phyloP scores from a whole-genome alignment of 495 filamentous ascomycete species.

The Lentithecium fluviatile region DNA sequence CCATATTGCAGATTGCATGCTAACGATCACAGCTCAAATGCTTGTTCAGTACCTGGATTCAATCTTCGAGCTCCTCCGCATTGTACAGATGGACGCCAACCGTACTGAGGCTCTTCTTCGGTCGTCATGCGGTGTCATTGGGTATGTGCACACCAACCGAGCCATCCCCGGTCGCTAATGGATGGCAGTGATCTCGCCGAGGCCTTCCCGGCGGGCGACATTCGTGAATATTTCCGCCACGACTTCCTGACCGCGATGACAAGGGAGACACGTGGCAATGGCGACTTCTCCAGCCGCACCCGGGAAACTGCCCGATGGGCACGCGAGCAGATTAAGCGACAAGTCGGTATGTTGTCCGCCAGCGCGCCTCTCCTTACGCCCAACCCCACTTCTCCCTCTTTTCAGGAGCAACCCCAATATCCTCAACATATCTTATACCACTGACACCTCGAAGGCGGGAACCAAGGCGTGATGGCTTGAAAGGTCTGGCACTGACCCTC shows the following conservation, averaged over 20 bases:
- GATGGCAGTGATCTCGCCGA: conserved; percentile 80
- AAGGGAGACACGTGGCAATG: conserved; percentile 80
- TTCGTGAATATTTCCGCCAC: conserved; percentile 75
- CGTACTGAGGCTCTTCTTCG: conserved; percentile 89
- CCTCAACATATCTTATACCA: conserved; percentile 16
- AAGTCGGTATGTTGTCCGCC: conserved; percentile 54
- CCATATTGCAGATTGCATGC: conserved; percentile 36
- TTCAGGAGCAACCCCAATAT: not conserved
- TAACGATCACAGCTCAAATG: conserved; percentile 53
- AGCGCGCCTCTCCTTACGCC: conserved; percentile 7
- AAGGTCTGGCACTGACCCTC: not conserved
- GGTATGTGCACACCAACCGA: conserved; percentile 56
- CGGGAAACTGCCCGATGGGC: conserved; percentile 96
- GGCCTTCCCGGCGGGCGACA: conserved; percentile 87
- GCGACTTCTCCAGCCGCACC: conserved; percentile 77
- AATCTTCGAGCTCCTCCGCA: conserved; percentile 85
- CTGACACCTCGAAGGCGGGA: conserved; percentile 22
- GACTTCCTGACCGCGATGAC: conserved; percentile 88
- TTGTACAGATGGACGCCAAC: conserved; percentile 75
- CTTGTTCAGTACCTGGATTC: conserved; percentile 77
- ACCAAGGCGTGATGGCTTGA: conserved; percentile 32
- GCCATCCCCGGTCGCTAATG: conserved; percentile 8
- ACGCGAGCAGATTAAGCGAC: conserved; percentile 93
- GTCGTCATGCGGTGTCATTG: conserved; percentile 92
- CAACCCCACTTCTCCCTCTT: not conserved